Base-by-base conservation (phyloP, 257 asterid genomes). In the Knoxia roxburghii region DNA sequence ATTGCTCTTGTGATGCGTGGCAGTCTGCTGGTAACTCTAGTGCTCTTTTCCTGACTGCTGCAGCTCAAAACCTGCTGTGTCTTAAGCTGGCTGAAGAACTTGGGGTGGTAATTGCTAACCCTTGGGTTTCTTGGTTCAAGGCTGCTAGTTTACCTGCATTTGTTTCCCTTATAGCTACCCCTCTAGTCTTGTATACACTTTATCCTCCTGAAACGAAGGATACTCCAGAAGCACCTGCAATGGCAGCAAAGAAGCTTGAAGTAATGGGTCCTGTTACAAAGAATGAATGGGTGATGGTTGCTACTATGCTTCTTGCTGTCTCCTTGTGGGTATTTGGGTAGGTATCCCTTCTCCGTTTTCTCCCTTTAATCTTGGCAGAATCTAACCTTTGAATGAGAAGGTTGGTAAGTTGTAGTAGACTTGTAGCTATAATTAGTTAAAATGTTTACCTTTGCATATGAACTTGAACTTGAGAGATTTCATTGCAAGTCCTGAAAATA, bases 21-120 rank as follows among this genome's bases (percentile, higher is more conserved):
- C 98, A 92, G 98, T 85, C 82, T 75, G 86, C 96, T 69, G 92
- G 96, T 80, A 89, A 92, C 90, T 92, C 98, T 72, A 92, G 97
- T 82, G 98, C 87, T 66, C 98, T 92, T 84, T 92, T 89, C 91
- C 95, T 89, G 72, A 92, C 98, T 77, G 98, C 98, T 65, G 98
- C 98, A 76, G 98, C 98, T 75, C 98, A 92, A 84, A 92, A 92
- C 72, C 85, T 92, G 76, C 89, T 92, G 24, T 92, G 98, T 79
- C 96, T 92, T 65, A 92, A 92, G 79, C 83, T 92, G 56, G 98
- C 97, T 23, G 97, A 92, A 91, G 98, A 81, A 81, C 93, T 92
- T 70, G 98, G 98, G 80, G 96, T 92, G 50, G 84, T 86, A 56
- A 80, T 89, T 33, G 71, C 93, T 15, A 89, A 67, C 82, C 95